Evolutionary conservation across 306 rosid genomes (phyloP), one percentile per base, ranked within the genome.

Genomic region (Lotus japonicus): DNA sequence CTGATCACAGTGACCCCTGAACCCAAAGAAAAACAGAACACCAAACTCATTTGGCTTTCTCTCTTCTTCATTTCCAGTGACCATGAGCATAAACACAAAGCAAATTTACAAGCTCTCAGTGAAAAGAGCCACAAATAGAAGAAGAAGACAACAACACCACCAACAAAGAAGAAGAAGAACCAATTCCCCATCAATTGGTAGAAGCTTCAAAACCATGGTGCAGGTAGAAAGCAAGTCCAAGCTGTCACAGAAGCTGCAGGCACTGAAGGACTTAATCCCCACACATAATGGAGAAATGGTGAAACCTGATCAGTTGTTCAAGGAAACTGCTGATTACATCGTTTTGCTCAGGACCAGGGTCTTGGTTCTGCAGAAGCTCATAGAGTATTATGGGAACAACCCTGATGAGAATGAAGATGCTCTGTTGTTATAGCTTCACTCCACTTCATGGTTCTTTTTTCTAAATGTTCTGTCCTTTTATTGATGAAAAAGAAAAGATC

Each of bases 321-420:
- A 86, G 64, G 87, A 90, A 73, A 88, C 98, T 9, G 98, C 98
- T 10, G 95, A 92, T 43, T 94, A 90, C 84, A 94, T 94, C 60
- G 78, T 90, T 51, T 81, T 79, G 35, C 65, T 94, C 26, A 64
- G 80, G 76, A 79, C 89, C 57, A 81, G 83, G 65, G 95, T 94
- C 53, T 76, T 81, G 68, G 13, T 94, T 74, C 81, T 94, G 74
- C 96, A 94, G 89, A 90, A 83, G 60, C 85, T 92, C 26, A 9
- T 94, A 13, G 83, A 88, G 66, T 76, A 36, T 73, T 88, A 94
- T 56, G 96, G 90, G 57, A 80, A 83, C 63, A 66, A 38, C 19
- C 51, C 6, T 7, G 86, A 81, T 7, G 86, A 81, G 48, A 62
- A 68, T 55, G 83, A 78, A 59, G 64, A 73, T 52, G 79, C 58